A percentile compares a stretch with the other conserved stretches of the same genome.
Conservation (phyloP, 1,284 basidiomycete species). For the Austroboletus niveus region DNA sequence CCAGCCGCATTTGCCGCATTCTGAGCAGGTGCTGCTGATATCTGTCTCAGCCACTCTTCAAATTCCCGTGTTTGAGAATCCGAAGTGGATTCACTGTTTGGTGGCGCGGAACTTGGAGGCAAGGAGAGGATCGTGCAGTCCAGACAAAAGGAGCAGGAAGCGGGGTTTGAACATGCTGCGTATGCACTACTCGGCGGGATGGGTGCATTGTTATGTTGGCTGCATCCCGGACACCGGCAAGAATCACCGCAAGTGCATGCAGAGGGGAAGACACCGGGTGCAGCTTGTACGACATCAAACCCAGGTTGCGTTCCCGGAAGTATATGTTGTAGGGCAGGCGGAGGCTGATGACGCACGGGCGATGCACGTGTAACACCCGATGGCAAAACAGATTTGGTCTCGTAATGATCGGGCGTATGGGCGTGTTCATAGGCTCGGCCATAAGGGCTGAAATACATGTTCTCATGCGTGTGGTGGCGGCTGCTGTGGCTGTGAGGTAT, state of each 20-base stretch:
- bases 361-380: constrained; percentile 19
- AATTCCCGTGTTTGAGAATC: constrained; percentile 37
- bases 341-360: constrained; percentile 16
- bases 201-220: constrained; percentile 42
- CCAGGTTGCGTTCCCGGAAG: constrained; percentile 15
- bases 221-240: constrained; percentile 54
- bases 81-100: constrained; percentile 14
- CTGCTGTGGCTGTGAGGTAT: constrained; percentile 36
- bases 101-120: constrained; percentile 35
- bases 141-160: constrained; percentile 52
- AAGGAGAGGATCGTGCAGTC: constrained; percentile 57
- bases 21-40: constrained; percentile 22
- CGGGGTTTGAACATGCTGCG: constrained; percentile 44
- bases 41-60: constrained; percentile 51
- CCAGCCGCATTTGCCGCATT: constrained; percentile 13
- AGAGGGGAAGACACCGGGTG: constrained; percentile 29
- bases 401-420: constrained; percentile 33
- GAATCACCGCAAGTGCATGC: constrained; percentile 52
- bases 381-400: constrained; percentile 20
- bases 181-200: constrained; percentile 32
- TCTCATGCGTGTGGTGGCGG: constrained; percentile 45
- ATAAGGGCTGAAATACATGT: constrained; percentile 56
- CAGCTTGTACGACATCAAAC: constrained; percentile 27
- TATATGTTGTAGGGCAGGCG: constrained; percentile 12
- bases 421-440: constrained; percentile 54